Base-by-base conservation (phyloP, 106 monocot species). In the Iris macrosiphon region DNA sequence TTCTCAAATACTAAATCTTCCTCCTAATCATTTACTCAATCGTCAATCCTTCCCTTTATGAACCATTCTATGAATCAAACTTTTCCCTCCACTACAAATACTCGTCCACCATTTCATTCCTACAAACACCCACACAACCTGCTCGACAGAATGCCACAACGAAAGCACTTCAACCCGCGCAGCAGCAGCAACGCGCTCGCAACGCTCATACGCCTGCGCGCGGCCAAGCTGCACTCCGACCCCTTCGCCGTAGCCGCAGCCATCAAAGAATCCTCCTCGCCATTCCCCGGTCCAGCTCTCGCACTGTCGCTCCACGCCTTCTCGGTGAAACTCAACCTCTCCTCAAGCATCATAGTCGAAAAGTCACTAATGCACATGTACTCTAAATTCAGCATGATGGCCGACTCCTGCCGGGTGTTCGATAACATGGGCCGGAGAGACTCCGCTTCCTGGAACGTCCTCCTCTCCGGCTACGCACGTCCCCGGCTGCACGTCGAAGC, bases 321-420 rank as follows among this genome's bases (percentile, higher is more conserved):
- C 35, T 52, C 71, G 0, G 28, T 67, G n/a, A 84, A 64, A 63
- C 33, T 13, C 11, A 70, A 64, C 1, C 63, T 47, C 31, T 11
- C 30, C 18, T 14, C 16, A 2, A 2, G 15, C 23, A 6, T 47
- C 11, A 48, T 50, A 16, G 72, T 75, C 3, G 44, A 58, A 14
- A 89, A 89, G 68, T 65, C 77, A 19, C 31, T 89, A 25, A 84
- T 79, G 67, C 65, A 80, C 49, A 66, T 72, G 74, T 81, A 89
- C 49, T 57, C 71, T 31, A 71, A 62, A 27, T 71, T 61, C 20
- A 68, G 45, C 18, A 12, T 35, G 29, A 8, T 84, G 45, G 14
- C 22, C 22, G 74, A 77, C n/a, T 65, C 90, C 31, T 38, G 19
- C 20, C 31, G 3, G 16, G 21, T 82, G 33, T 91, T 85, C n/a